Conservation (phyloP, 768 basidiomycete genomes). For the Lentinus brumalis region DNA sequence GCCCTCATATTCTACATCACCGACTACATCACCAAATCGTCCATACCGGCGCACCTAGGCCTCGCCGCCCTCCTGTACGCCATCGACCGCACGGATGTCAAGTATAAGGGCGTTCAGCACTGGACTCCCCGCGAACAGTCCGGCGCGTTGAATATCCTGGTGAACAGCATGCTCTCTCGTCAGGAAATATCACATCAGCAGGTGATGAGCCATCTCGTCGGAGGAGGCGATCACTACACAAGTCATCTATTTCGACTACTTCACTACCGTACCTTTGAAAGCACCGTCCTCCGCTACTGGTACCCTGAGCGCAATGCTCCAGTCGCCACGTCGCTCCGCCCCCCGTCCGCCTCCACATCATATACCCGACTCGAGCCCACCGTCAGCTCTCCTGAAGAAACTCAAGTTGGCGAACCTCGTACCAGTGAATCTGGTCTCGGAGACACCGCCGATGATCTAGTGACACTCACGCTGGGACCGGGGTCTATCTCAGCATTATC, state of each 20-base stretch:
- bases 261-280: slow-evolving; percentile 5
- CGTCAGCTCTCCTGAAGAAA: no score
- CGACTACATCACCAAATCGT: slow-evolving; percentile 40
- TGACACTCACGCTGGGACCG: not conserved
- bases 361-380: no score
- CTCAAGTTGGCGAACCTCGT: no score
- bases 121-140: not conserved
- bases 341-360: no score
- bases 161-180: slow-evolving; percentile 22
- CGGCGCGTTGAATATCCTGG: slow-evolving; percentile 5
- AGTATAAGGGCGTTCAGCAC: not conserved
- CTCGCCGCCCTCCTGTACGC: slow-evolving; percentile 7
- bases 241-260: slow-evolving; percentile 19
- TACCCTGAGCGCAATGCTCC: no score
- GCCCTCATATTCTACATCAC: slow-evolving; percentile 39
- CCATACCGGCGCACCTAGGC: slow-evolving; percentile 25
- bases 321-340: no score
- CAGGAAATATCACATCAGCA: slow-evolving; percentile 35
- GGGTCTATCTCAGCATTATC: not conserved
- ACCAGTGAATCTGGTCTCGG: no score
- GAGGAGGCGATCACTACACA: slow-evolving; percentile 25
- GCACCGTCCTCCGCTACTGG: not conserved
- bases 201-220: slow-evolving; percentile 31
- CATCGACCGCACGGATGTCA: not conserved
- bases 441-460: not conserved